Conservation (phyloP, 768 basidiomycete genomes). For the Wakefieldia striispora region DNA sequence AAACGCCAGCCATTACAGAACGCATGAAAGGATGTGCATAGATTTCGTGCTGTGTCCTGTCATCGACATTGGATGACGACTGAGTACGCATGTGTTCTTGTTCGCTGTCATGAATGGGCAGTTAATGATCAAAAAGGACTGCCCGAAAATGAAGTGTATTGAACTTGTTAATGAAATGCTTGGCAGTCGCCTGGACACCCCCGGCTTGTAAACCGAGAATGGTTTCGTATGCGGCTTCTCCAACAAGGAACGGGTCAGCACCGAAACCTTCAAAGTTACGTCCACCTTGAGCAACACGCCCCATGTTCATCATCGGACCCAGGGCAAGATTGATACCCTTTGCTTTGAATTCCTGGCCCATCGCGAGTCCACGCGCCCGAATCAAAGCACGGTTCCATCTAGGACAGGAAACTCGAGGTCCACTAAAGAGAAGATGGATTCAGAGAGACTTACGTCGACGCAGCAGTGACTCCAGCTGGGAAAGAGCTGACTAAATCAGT, state of each 20-base stretch:
- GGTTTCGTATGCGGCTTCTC: slow-evolving; percentile 75
- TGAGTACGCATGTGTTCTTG: slow-evolving; percentile 35
- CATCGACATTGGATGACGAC: slow-evolving; percentile 39
- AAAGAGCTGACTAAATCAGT: slow-evolving; percentile 75
- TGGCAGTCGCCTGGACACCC: slow-evolving; percentile 88
- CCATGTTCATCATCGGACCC: slow-evolving; percentile 86
- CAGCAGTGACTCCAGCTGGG: slow-evolving; percentile 82
- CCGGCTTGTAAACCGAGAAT: slow-evolving; percentile 74
- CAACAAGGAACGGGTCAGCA: slow-evolving; percentile 83
- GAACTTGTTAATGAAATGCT: slow-evolving; percentile 72
- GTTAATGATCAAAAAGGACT: background rate
- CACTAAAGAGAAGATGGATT: background rate
- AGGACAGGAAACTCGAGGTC: background rate
- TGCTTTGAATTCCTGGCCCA: slow-evolving; percentile 79
- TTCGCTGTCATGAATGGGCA: slow-evolving; percentile 21
- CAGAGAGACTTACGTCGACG: slow-evolving; percentile 59
- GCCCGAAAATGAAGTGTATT: slow-evolving; percentile 30
- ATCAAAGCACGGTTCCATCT: slow-evolving; percentile 80
- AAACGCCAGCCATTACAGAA: slow-evolving; percentile 62
- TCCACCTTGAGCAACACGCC: slow-evolving; percentile 72
- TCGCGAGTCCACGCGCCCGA: slow-evolving; percentile 68
- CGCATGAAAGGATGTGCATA: slow-evolving; percentile 57
- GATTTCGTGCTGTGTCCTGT: slow-evolving; percentile 51
- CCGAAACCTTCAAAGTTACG: slow-evolving; percentile 97
- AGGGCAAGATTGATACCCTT: slow-evolving; percentile 85